Percentiles rank a stretch among this genome's conserved stretches.
Conservation (phyloP, 2,329 filamentous ascomycete genomes). For the Monosporascus sp. region DNA sequence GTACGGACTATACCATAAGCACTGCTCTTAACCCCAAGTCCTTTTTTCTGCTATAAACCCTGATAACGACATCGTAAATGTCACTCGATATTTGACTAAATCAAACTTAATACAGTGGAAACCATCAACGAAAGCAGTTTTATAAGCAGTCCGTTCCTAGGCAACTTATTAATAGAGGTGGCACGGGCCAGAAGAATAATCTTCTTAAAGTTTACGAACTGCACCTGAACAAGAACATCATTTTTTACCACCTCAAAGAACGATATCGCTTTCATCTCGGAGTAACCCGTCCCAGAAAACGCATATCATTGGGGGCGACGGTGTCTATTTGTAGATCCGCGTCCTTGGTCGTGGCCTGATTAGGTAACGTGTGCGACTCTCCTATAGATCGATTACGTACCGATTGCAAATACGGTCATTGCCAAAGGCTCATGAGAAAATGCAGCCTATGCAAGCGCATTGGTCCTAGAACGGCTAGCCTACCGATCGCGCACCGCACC, state of each 20-base stretch:
- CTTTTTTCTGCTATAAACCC: too few species aligned
- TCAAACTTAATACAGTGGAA: too few species aligned
- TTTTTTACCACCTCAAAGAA: background rate
- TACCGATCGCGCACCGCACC: background rate
- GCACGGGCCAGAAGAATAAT: too few species aligned
- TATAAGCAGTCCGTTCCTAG: too few species aligned
- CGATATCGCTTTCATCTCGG: background rate
- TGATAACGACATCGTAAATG: too few species aligned
- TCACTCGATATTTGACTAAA: too few species aligned
- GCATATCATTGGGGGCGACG: background rate
- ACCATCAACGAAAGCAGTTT: too few species aligned
- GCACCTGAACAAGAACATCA: background rate
- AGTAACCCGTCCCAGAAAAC: background rate
- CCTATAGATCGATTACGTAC: background rate
- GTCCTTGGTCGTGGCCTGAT: too few species aligned
- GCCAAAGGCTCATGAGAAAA: background rate
- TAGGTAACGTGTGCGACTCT: background rate
- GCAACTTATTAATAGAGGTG: too few species aligned
- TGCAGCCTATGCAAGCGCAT: background rate
- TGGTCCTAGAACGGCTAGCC: background rate
- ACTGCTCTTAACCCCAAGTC: too few species aligned
- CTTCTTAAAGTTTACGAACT: too few species aligned
- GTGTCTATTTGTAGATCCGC: background rate
- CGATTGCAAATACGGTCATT: background rate
- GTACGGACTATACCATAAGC: too few species aligned